These are phyloP conservation scores for Cadophora sp. DNA, from an alignment of 2,329 filamentous ascomycete genomes.

Conservation along the genomic window DNA sequence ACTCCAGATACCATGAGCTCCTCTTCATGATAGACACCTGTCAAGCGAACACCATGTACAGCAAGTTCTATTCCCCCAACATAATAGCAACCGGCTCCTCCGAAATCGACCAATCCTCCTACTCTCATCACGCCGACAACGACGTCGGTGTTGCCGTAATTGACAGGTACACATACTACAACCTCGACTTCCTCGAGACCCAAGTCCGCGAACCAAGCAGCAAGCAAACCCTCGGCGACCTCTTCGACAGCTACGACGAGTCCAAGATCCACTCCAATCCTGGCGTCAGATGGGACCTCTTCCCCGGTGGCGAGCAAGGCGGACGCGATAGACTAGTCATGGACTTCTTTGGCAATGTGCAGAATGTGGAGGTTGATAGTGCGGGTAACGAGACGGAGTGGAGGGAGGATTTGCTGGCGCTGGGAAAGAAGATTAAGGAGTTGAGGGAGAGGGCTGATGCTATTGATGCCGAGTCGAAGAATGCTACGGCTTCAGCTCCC, in stretches of 20 bases:
- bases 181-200: constrained; percentile 93
- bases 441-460: constrained; percentile 50
- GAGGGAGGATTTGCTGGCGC: constrained; percentile 77
- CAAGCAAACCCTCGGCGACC: constrained; percentile 88
- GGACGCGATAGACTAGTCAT: constrained; percentile 84
- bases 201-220: constrained; percentile 85
- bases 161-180: constrained; percentile 98
- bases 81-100: constrained; percentile 98
- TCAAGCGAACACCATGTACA: constrained; percentile 99
- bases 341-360: constrained; percentile 98
- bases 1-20: constrained; percentile 84
- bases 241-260: constrained; percentile 96
- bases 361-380: constrained; percentile 87
- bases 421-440: constrained; percentile 71
- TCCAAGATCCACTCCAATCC: constrained; percentile 93
- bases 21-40: constrained; percentile 99
- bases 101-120: constrained; percentile 93
- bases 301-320: constrained; percentile 79
- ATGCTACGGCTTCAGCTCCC: constrained; percentile 33
- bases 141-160: constrained; percentile 98
- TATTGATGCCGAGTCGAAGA: constrained; percentile 36
- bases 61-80: constrained; percentile 96
- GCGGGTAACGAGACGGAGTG: constrained; percentile 56
- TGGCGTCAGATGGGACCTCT: constrained; percentile 94
- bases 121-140: constrained; percentile 97